These are phyloP conservation scores for Gautieria morchelliformis DNA, from an alignment of 768 basidiomycete species.

Conservation along the genomic window DNA sequence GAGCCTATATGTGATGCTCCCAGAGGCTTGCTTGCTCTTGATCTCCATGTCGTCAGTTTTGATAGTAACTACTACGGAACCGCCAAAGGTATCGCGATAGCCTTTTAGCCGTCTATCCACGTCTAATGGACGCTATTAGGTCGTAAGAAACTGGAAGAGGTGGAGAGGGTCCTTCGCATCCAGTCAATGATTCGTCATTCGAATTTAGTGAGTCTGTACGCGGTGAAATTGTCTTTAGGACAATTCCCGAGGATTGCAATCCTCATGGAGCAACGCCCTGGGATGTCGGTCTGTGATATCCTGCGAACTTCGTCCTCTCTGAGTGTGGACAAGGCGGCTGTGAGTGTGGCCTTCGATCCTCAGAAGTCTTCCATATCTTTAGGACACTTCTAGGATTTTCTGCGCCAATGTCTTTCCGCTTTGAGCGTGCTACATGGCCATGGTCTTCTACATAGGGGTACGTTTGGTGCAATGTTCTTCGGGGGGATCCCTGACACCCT, in stretches of 20 bases:
- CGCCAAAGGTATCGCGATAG: slow-evolving; percentile 37
- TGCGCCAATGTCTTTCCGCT: slow-evolving; percentile 61
- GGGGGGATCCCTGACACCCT: not conserved
- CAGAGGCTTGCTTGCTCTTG: slow-evolving; percentile 48
- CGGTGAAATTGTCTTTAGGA: slow-evolving; percentile 52
- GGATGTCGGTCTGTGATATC: slow-evolving; percentile 59
- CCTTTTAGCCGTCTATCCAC: not conserved
- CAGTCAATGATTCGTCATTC: slow-evolving; percentile 50
- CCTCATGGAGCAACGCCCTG: slow-evolving; percentile 61
- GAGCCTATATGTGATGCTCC: slow-evolving; percentile 67
- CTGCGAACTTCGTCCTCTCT: slow-evolving; percentile 69
- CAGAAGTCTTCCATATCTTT: not conserved
- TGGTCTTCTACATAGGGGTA: slow-evolving; percentile 65
- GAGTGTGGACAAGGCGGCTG: slow-evolving; percentile 61
- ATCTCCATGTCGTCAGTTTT: slow-evolving; percentile 60
- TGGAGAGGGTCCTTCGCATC: slow-evolving; percentile 57
- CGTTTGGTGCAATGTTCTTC: not conserved
- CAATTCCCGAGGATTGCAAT: slow-evolving; percentile 51
- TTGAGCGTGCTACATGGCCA: slow-evolving; percentile 56
- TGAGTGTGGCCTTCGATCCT: slow-evolving; percentile 22
- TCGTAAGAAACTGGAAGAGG: slow-evolving; percentile 56
- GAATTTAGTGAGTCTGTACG: slow-evolving; percentile 58
- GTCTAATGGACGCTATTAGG: slow-evolving; percentile 24
- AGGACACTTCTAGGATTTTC: slow-evolving; percentile 49
- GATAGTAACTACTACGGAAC: slow-evolving; percentile 59